Percentiles rank a stretch among this genome's conserved stretches.
Conservation (phyloP, 2,329 filamentous ascomycete genomes). For the Trichoderma lentiforme region DNA sequence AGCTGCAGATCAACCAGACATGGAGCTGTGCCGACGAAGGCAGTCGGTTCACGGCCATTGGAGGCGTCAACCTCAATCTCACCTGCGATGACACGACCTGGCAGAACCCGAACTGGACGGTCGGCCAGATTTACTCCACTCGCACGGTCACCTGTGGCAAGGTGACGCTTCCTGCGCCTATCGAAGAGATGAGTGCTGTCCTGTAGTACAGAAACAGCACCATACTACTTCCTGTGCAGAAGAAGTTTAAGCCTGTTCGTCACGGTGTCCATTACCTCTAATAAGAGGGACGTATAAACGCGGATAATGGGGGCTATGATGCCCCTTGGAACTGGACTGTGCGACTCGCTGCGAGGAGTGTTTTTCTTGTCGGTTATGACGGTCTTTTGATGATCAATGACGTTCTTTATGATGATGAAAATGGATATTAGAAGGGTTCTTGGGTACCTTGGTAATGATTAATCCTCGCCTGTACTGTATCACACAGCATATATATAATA, state of each 20-base stretch:
- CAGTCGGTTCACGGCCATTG: slow-evolving; percentile 29
- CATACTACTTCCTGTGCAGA: background rate
- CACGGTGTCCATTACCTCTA: background rate
- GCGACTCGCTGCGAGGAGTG: background rate
- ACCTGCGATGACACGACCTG: slow-evolving; percentile 28
- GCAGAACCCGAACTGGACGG: slow-evolving; percentile 33
- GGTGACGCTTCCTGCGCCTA: slow-evolving; percentile 25
- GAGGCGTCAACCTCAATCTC: slow-evolving; percentile 28
- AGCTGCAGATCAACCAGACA: slow-evolving; percentile 45
- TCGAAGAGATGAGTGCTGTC: slow-evolving; percentile 28
- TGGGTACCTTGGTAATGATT: background rate
- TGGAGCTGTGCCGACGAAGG: slow-evolving; percentile 46
- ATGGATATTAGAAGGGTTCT: background rate
- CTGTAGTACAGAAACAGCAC: slow-evolving; percentile 22
- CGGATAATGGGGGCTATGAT: background rate
- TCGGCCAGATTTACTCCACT: slow-evolving; percentile 32
- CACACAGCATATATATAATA: slow-evolving; percentile 1
- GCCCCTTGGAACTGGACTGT: too few species aligned
- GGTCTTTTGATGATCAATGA: slow-evolving; percentile 11
- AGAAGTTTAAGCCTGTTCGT: background rate
- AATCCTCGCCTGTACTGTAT: background rate
- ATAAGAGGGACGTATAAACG: background rate
- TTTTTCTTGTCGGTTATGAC: background rate
- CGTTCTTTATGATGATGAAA: slow-evolving; percentile 22
- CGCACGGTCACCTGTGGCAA: slow-evolving; percentile 29